Conservation (phyloP, 2,329 filamentous ascomycete genomes). For the Penicillium occitanis region DNA sequence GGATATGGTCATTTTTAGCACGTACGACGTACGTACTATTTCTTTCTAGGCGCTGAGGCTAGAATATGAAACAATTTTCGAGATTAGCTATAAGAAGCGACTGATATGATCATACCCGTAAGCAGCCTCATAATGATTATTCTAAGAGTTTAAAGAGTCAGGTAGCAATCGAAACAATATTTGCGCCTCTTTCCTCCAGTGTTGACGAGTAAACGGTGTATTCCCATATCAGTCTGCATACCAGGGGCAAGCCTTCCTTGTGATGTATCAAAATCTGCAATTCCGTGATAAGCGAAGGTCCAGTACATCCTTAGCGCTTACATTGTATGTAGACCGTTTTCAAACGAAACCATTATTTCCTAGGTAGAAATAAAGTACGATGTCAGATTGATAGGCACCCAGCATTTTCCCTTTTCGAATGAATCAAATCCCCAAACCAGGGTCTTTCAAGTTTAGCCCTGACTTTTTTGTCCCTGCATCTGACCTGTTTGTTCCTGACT, state of each 20-base stretch:
- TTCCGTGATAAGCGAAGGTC: not conserved
- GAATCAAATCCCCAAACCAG: not conserved
- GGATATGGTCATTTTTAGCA: not conserved
- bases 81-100: not conserved
- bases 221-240: not conserved
- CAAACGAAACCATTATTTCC: not conserved
- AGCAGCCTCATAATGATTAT: not conserved
- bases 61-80: not conserved
- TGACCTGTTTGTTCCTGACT: not conserved
- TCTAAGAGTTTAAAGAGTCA: not conserved
- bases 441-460: not conserved
- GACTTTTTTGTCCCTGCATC: not conserved
- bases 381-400: not conserved
- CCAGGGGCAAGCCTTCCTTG: not conserved
- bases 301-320: not conserved
- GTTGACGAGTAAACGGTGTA: not conserved
- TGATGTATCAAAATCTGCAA: constrained; percentile 4
- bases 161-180: not conserved
- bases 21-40: not conserved
- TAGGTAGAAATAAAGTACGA: not conserved
- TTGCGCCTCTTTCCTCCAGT: not conserved
- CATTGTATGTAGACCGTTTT: not conserved
- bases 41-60: constrained; percentile 11
- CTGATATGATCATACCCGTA: not conserved
- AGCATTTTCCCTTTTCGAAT: not conserved